These are phyloP conservation scores for Terana coerulea DNA, from an alignment of 768 basidiomycete species.

Conservation along the genomic window DNA sequence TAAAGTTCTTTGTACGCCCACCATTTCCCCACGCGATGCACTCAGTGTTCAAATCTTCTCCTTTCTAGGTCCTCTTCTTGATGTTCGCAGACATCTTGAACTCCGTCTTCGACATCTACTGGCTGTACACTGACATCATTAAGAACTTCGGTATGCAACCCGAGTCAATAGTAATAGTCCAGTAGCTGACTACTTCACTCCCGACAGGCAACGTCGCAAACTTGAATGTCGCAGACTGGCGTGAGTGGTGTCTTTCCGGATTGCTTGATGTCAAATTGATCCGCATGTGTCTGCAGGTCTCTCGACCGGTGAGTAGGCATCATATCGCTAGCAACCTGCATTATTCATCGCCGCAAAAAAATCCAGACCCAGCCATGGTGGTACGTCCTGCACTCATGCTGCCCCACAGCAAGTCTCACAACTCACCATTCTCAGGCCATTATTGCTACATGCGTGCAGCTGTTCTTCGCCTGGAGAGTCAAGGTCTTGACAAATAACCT, in stretches of 20 bases:
- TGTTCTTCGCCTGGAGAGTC: constrained; percentile 25
- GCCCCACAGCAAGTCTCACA: background rate
- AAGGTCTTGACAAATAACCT: constrained; percentile 16
- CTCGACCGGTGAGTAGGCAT: constrained; percentile 7
- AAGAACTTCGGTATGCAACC: constrained; percentile 16
- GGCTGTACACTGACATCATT: constrained; percentile 19
- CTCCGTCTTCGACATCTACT: constrained; percentile 17
- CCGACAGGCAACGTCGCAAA: background rate
- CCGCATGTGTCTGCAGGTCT: background rate
- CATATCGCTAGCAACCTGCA: background rate
- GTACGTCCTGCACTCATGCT: constrained; percentile 6
- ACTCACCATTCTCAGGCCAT: constrained; percentile 13
- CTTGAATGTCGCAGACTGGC: constrained; percentile 3
- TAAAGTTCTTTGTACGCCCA: constrained; percentile 22
- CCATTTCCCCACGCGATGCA: background rate
- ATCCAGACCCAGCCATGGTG: constrained; percentile 18
- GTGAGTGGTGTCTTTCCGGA: constrained; percentile 1
- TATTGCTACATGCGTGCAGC: constrained; percentile 19
- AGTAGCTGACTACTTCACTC: background rate
- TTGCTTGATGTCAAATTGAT: background rate
- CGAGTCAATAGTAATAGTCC: background rate
- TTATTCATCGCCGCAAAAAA: too few species aligned
- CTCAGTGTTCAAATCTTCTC: background rate
- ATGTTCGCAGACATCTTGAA: constrained; percentile 20
- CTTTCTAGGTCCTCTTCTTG: constrained; percentile 16